These are phyloP conservation scores for Paraphoma sp. DNA, from an alignment of 2,329 filamentous ascomycete genomes.

Conservation along the genomic window DNA sequence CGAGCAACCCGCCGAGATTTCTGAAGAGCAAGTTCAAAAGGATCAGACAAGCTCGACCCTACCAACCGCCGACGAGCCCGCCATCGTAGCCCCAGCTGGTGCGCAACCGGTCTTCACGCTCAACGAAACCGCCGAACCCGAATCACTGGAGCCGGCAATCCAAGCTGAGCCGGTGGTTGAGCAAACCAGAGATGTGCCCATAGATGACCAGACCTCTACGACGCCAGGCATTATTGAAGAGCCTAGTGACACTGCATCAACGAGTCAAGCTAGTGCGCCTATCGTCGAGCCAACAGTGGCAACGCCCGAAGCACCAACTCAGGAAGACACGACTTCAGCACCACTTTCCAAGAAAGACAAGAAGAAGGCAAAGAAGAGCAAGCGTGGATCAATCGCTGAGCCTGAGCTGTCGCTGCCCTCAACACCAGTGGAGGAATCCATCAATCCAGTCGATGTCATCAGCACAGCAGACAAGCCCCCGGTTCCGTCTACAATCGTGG, in stretches of 20 bases:
- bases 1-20: neutral
- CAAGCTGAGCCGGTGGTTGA: neutral
- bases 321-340: constrained; percentile 16
- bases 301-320: neutral
- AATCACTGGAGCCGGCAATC: neutral
- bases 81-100: neutral
- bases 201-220: neutral
- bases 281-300: neutral
- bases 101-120: neutral
- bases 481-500: neutral
- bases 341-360: constrained; percentile 21
- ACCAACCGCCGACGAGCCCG: neutral
- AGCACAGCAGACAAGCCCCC: neutral
- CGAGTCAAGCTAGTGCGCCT: neutral
- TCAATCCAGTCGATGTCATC: neutral
- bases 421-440: neutral
- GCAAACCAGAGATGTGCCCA: neutral
- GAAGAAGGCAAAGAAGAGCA: constrained; percentile 33
- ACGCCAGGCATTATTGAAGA: neutral
- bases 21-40: neutral
- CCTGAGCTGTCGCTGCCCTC: neutral
- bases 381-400: constrained; percentile 14
- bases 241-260: neutral
- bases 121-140: neutral
- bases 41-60: neutral